Percentiles rank a stretch among this genome's conserved stretches.
Conservation (phyloP, 768 basidiomycete species). For the Amanita muscaria region DNA sequence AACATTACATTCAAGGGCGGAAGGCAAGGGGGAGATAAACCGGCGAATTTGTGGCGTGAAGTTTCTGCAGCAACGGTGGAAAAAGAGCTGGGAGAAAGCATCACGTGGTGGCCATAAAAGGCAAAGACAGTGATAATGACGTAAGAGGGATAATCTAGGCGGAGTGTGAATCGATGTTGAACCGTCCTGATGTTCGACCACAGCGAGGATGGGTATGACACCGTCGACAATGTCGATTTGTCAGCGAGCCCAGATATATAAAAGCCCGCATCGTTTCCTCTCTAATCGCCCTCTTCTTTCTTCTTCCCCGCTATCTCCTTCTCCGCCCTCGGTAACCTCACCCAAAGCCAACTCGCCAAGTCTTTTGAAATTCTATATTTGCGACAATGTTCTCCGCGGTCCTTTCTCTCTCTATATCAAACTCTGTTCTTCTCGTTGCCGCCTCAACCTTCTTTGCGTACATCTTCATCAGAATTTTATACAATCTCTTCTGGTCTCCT, state of each 20-base stretch:
- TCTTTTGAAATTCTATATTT: constrained; percentile 5
- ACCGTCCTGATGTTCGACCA: constrained; percentile 1
- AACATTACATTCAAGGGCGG: too few relatives aligned
- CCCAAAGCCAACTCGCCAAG: constrained; percentile 14
- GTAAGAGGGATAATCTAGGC: constrained; percentile 8
- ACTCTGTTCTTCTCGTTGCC: constrained; percentile 27
- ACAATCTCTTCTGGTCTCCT: constrained; percentile 55
- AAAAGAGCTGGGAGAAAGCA: constrained; percentile 11
- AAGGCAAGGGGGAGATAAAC: not conserved
- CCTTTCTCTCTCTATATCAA: constrained; percentile 25
- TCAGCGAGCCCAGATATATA: constrained; percentile 31
- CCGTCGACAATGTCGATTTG: constrained; percentile 24
- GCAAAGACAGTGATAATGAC: constrained; percentile 14
- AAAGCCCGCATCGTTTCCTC: constrained; percentile 25
- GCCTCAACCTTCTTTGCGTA: constrained; percentile 25
- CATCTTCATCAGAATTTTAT: constrained; percentile 30
- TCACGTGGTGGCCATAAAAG: constrained; percentile 17
- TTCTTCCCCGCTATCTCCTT: constrained; percentile 23
- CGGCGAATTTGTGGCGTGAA: constrained; percentile 23
- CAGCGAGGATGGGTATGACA: constrained; percentile 13
- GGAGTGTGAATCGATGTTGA: constrained; percentile 16
- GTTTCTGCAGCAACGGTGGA: constrained; percentile 6
- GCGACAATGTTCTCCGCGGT: constrained; percentile 24
- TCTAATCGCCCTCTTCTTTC: constrained; percentile 25
- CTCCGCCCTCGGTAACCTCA: constrained; percentile 22